Evolutionary conservation across 1,284 basidiomycete species (phyloP), one percentile per base, ranked within the genome.

Genomic region (Tranzscheliella williamsii): DNA sequence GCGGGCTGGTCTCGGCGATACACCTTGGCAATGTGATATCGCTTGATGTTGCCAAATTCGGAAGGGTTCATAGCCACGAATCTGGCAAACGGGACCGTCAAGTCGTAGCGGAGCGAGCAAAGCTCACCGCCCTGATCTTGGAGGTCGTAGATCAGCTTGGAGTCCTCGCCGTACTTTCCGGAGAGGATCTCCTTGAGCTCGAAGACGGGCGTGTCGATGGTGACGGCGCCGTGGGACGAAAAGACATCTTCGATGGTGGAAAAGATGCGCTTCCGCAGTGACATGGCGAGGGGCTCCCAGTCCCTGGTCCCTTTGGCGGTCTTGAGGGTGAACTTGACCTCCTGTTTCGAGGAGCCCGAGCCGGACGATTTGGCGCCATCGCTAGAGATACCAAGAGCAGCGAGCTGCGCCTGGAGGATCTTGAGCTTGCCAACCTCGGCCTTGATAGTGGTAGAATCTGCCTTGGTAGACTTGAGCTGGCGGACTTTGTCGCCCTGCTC

Each of bases 81-180:
- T 32, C 94, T 82, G 13, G 94, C 94, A 43, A 98, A 88, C 5
- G 94, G 94, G 16, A 98, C 56, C 13, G 94, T 98, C 72, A 98
- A 86, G 78, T 99, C 94, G 76, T 98, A 99, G 48, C 94, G 83
- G 65, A 99, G 81, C 17, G 90, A 90, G 62, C 96, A 88, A 70
- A 97, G 85, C 79, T 99, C 95, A 20, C 95, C 94, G n/a, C 94
- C 95, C 79, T 98, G 95, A 79, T 98, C 95, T 82, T 88, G 86
- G 42, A 99, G 84, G 79, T 98, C 94, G 79, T 96, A 98, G 70
- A 98, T 98, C 71, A 98, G 86, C 80, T 99, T 98, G 38, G 87
- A 85, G 79, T 98, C 94, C 80, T 98, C 95, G 48, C 79, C 78
- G 32, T 78, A 75, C 81, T 97, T 98, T 61, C 91, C 94, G 0